phyloP scores from a whole-genome alignment of 345 rosid species.

The Eutrema yunnanense region DNA sequence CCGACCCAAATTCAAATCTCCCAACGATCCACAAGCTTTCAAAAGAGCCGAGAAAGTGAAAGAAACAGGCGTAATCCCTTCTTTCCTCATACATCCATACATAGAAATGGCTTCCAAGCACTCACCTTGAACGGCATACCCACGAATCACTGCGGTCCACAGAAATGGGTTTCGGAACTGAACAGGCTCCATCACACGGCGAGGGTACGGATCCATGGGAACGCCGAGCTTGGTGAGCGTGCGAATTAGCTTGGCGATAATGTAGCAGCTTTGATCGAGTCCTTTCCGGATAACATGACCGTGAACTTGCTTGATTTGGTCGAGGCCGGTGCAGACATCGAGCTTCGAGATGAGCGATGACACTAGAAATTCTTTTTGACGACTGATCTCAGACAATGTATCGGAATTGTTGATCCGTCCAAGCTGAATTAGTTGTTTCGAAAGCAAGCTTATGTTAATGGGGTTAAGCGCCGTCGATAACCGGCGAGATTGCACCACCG shows the following conservation, averaged over 20 bases:
- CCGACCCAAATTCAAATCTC: slow-evolving; percentile 46
- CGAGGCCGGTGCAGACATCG: slow-evolving; percentile 35
- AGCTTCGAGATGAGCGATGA: slow-evolving; percentile 45
- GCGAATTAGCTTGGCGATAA: slow-evolving; percentile 72
- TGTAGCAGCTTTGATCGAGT: slow-evolving; percentile 51
- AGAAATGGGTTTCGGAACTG: slow-evolving; percentile 58
- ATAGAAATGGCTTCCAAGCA: slow-evolving; percentile 34
- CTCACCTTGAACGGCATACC: slow-evolving; percentile 41
- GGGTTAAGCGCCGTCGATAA: slow-evolving; percentile 22
- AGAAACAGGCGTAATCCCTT: slow-evolving; percentile 48
- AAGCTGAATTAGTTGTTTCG: slow-evolving; percentile 26
- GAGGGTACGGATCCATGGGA: slow-evolving; percentile 51
- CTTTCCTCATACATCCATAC: slow-evolving; percentile 48
- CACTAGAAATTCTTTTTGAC: slow-evolving; percentile 25
- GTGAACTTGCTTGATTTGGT: slow-evolving; percentile 56
- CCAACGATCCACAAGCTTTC: slow-evolving; percentile 42
- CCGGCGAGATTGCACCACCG: slow-evolving; percentile 25
- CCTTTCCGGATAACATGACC: slow-evolving; percentile 39
- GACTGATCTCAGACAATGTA: slow-evolving; percentile 23
- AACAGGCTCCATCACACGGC: slow-evolving; percentile 48
- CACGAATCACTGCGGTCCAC: slow-evolving; percentile 70
- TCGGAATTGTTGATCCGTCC: slow-evolving; percentile 11
- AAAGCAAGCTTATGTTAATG: slow-evolving; percentile 7
- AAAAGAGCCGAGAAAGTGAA: slow-evolving; percentile 78
- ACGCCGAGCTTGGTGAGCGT: slow-evolving; percentile 40